Percentiles rank a stretch among this genome's conserved stretches.
Conservation (phyloP, 768 basidiomycete genomes). For the Symmetrospora coprosmae region DNA sequence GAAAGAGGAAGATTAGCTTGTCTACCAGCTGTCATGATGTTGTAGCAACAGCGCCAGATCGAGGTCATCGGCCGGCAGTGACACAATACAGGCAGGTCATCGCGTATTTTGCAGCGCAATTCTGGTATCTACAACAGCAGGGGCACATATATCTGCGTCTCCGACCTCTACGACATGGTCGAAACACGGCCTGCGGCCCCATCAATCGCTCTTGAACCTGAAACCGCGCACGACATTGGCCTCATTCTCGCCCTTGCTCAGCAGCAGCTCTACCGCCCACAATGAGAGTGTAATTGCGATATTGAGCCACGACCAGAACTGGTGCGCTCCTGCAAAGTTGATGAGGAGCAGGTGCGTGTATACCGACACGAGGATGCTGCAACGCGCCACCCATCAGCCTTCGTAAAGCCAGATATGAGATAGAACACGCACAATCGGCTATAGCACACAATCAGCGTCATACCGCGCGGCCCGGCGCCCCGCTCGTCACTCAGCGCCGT, state of each 20-base stretch:
- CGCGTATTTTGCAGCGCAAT: too few species aligned
- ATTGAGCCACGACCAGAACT: constrained; percentile 30
- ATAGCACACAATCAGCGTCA: constrained; percentile 30
- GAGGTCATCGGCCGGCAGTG: too few species aligned
- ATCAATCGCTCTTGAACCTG: constrained; percentile 18
- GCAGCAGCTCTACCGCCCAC: constrained; percentile 30
- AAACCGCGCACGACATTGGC: constrained; percentile 17
- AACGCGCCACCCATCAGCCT: neutral
- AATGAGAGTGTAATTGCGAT: constrained; percentile 25
- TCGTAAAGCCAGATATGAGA: neutral
- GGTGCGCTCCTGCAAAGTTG: constrained; percentile 23
- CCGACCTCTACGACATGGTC: too few species aligned
- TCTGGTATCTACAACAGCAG: too few species aligned
- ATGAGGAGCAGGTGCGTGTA: constrained; percentile 23
- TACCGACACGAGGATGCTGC: constrained; percentile 17
- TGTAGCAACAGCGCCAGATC: too few species aligned
- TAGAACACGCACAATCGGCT: constrained; percentile 24
- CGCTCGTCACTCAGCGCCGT: constrained; percentile 28
- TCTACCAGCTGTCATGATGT: too few species aligned
- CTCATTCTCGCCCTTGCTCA: constrained; percentile 17
- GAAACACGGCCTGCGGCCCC: too few species aligned
- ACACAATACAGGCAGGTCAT: too few species aligned
- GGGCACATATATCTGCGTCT: too few species aligned
- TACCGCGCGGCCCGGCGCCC: constrained; percentile 17
- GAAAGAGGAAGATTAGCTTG: constrained; percentile 22